Evolutionary conservation across 345 rosid species (phyloP), one percentile per base, ranked within the genome.

Genomic region (Mercurialis annua): DNA sequence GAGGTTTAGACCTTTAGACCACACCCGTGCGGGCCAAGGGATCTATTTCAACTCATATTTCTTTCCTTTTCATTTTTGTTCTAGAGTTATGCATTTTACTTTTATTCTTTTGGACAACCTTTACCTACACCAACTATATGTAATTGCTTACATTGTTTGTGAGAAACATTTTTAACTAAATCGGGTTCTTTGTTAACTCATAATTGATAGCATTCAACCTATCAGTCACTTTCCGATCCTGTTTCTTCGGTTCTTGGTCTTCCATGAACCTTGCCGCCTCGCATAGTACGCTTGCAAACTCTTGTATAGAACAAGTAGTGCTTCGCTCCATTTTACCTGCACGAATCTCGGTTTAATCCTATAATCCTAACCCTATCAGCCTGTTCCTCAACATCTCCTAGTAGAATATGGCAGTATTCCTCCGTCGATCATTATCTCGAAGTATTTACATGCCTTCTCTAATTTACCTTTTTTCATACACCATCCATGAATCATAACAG

Each of bases 381-480:
- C 79, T 67, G 57, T 88, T 87, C 79, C 90, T 82, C 89, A 92
- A 62, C 84, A 85, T 65, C 84, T 87, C 97, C 30, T 88, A 4
- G 90, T 66, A 31, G 77, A 71, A 79, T 90, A 92, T 1, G 97
- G 96, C 5, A 97, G 98, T 64, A 88, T 80, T 38, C 97, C 92
- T 59, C 88, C 97, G 62, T 92, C 97, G 48, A 92, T 71, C 97
- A 92, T 90, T 87, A 81, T 84, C 86, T 92, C 97, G 63, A 92
- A 92, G 81, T 88, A 90, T 65, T 67, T 83, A 68, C 96, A 84
- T 3, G 93, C 97, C 73, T 90, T 93, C 73, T 87, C 96, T 14
- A 87, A 70, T 72, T 90, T 87, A 59, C 87, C 89, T 47, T 71
- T 84, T 84, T 88, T 88, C 83, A 90, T 87, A 77, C 86, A 80